These are phyloP conservation scores for Tuber aestivum DNA, from an alignment of 495 filamentous ascomycete species.

Conservation along the genomic window DNA sequence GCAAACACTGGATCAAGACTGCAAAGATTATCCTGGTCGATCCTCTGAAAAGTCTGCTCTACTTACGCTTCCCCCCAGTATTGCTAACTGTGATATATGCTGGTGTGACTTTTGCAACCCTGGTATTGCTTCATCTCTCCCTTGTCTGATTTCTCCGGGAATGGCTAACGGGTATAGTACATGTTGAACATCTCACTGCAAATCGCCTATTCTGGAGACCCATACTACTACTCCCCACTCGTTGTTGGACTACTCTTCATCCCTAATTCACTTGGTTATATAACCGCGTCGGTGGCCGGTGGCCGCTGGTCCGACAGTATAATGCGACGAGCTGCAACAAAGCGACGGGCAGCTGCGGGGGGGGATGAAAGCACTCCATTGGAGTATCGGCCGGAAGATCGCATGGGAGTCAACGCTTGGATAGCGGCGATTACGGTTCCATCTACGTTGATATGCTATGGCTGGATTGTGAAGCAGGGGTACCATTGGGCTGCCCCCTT, in stretches of 20 bases:
- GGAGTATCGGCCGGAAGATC: constrained; percentile 74
- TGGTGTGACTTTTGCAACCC: constrained; percentile 69
- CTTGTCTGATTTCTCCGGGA: neutral
- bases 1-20: constrained; percentile 50
- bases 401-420: constrained; percentile 86
- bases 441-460: constrained; percentile 59
- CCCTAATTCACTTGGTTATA: constrained; percentile 71
- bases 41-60: constrained; percentile 70
- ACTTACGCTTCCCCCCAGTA: constrained; percentile 75
- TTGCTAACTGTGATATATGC: constrained; percentile 75
- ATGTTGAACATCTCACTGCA: constrained; percentile 82
- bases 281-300: constrained; percentile 65
- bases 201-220: constrained; percentile 61
- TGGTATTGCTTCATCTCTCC: constrained; percentile 42
- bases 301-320: constrained; percentile 84
- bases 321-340: constrained; percentile 69
- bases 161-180: constrained; percentile 46
- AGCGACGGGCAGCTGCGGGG: constrained; percentile 34
- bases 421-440: constrained; percentile 72
- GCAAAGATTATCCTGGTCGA: constrained; percentile 68
- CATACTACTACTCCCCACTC: constrained; percentile 69
- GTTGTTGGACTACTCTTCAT: constrained; percentile 80
- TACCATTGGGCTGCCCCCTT: constrained; percentile 51
- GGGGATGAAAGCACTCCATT: constrained; percentile 39
- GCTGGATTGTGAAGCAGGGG: constrained; percentile 57